Evolutionary conservation across 2,329 filamentous ascomycete genomes (phyloP).

Genomic region (Colletotrichum noveboracense): DNA sequence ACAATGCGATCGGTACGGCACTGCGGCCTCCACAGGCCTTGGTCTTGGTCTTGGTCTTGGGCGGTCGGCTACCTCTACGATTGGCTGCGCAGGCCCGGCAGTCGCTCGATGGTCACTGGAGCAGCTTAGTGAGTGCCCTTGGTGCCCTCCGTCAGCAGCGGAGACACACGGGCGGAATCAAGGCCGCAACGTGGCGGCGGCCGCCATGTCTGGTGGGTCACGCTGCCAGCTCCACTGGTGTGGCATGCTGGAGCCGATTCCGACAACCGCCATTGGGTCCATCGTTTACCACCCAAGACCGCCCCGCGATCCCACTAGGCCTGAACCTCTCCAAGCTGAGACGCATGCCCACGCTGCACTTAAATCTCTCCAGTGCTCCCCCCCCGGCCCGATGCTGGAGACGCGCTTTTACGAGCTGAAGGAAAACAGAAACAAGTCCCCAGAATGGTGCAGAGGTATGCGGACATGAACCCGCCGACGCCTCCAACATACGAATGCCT

Average conservation of each 20-base stretch:
- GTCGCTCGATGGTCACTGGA: neutral
- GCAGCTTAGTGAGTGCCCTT: neutral
- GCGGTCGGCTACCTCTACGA: neutral
- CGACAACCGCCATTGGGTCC: neutral
- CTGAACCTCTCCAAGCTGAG: neutral
- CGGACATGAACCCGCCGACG: neutral
- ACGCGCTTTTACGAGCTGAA: neutral
- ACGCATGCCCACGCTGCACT: neutral
- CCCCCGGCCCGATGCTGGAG: neutral
- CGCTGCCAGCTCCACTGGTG: neutral
- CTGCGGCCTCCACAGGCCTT: neutral
- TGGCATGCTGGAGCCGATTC: neutral
- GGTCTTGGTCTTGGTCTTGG: neutral
- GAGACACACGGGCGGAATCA: neutral
- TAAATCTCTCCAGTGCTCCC: neutral
- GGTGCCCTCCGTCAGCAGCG: neutral
- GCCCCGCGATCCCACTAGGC: neutral
- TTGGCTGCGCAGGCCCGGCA: neutral
- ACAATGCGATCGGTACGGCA: neutral
- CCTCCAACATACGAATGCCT: neutral
- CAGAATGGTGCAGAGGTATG: neutral
- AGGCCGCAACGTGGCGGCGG: slow-evolving; percentile 4
- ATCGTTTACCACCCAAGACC: neutral
- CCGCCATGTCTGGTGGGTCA: neutral
- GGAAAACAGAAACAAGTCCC: neutral